A percentile compares a stretch with the other conserved stretches of the same genome.
Evolutionary conservation across 2,329 filamentous ascomycete genomes (phyloP).

Genomic region (Cladophialophora carrionii): DNA sequence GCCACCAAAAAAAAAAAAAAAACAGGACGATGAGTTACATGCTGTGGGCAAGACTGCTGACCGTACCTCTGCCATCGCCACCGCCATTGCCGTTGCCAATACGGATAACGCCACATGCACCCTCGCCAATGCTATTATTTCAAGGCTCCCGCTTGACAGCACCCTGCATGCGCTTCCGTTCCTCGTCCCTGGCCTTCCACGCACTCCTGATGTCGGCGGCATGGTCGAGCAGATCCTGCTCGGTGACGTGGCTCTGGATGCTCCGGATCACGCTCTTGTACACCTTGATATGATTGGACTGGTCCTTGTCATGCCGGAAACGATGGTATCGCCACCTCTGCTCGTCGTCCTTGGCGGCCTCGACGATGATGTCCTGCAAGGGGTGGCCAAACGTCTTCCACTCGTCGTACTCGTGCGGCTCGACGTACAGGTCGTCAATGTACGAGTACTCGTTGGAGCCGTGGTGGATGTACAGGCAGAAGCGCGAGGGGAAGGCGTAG

Average conservation of each 20-base stretch:
- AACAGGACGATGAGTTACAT: neutral
- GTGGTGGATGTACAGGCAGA: conserved; percentile 71
- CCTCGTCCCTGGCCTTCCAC: conserved; percentile 65
- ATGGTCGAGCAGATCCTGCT: conserved; percentile 74
- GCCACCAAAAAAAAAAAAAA: neutral
- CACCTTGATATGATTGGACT: conserved; percentile 85
- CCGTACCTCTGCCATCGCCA: too few species aligned
- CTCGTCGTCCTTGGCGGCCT: conserved; percentile 74
- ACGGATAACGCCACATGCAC: too few species aligned
- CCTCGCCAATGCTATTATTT: neutral
- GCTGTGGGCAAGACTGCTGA: neutral
- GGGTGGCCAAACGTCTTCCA: conserved; percentile 74
- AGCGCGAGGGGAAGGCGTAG: conserved; percentile 69
- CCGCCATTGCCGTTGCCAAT: too few species aligned
- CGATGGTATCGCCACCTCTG: conserved; percentile 77
- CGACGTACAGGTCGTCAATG: conserved; percentile 71
- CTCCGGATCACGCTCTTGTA: conserved; percentile 86
- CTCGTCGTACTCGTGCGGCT: conserved; percentile 77
- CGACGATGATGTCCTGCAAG: conserved; percentile 84
- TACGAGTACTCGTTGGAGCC: conserved; percentile 65
- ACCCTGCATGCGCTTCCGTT: conserved; percentile 17
- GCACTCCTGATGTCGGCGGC: conserved; percentile 73
- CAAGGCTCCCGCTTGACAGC: conserved; percentile 7
- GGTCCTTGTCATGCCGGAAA: conserved; percentile 88
- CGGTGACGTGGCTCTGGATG: conserved; percentile 81